Evolutionary conservation across 2,329 filamentous ascomycete species (phyloP).

Genomic region (Pyricularia pennisetigena): DNA sequence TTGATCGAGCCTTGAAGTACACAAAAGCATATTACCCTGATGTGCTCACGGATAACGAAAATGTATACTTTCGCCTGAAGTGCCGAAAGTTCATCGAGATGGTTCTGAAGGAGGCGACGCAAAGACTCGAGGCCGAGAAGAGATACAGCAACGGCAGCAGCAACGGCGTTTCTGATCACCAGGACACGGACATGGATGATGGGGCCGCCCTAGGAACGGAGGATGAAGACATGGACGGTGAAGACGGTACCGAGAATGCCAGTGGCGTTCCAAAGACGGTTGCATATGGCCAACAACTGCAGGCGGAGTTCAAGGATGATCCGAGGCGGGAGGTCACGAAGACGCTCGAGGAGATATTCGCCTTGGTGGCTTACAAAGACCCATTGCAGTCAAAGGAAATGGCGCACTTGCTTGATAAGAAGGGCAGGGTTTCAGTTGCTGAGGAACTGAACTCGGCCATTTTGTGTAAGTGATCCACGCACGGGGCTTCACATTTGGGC

Average conservation of each 20-base stretch:
- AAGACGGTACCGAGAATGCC: constrained; percentile 25
- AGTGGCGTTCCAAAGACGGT: constrained; percentile 27
- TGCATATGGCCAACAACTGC: constrained; percentile 68
- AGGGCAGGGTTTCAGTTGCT: constrained; percentile 67
- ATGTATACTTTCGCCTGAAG: constrained; percentile 78
- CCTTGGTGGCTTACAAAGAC: constrained; percentile 77
- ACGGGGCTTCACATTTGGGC: neutral
- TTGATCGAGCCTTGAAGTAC: constrained; percentile 79
- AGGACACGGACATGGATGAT: constrained; percentile 48
- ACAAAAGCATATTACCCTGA: constrained; percentile 70
- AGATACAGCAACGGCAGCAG: constrained; percentile 10
- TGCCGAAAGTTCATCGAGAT: constrained; percentile 95
- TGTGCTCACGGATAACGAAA: constrained; percentile 69
- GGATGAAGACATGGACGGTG: constrained; percentile 45
- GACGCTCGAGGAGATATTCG: constrained; percentile 75
- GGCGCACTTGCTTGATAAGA: constrained; percentile 66
- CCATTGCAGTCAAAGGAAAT: constrained; percentile 66
- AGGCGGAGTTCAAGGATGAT: constrained; percentile 67
- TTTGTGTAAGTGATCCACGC: constrained; percentile 50
- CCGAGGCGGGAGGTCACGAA: constrained; percentile 59
- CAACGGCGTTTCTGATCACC: constrained; percentile 21
- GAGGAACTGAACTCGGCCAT: constrained; percentile 94
- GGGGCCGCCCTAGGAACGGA: constrained; percentile 13
- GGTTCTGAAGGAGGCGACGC: constrained; percentile 65
- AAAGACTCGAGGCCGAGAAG: constrained; percentile 38